These are phyloP conservation scores for Lactarius sp. DNA, from an alignment of 768 basidiomycete species.

Conservation along the genomic window DNA sequence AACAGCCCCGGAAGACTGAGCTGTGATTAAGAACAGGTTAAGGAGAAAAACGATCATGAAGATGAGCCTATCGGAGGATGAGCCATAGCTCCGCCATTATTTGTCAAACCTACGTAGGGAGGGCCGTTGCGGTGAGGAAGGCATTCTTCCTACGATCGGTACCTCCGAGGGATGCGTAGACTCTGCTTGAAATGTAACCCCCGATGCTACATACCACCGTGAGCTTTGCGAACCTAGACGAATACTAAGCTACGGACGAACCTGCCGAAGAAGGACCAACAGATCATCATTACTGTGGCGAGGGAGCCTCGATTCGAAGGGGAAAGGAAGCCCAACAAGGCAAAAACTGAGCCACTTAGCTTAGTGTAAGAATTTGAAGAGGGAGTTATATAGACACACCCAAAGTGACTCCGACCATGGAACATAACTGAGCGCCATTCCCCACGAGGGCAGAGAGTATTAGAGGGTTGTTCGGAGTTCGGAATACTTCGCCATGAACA, in stretches of 20 bases:
- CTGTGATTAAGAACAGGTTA: conserved; percentile 80
- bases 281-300: conserved; percentile 90
- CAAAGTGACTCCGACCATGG: conserved; percentile 86
- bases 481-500: conserved; percentile 94
- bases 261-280: conserved; percentile 92
- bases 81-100: neutral
- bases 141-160: conserved; percentile 73
- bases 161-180: conserved; percentile 79
- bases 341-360: conserved; percentile 60
- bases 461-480: conserved; percentile 73
- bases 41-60: conserved; percentile 86
- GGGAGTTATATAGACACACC: conserved; percentile 39
- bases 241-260: conserved; percentile 31
- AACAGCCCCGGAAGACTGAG: conserved; percentile 90
- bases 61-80: conserved; percentile 49
- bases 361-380: neutral
- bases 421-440: conserved; percentile 79
- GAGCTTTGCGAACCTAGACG: conserved; percentile 12
- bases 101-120: conserved; percentile 65
- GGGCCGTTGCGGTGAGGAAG: conserved; percentile 80
- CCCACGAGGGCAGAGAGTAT: conserved; percentile 82
- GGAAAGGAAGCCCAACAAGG: conserved; percentile 86
- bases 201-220: conserved; percentile 55
- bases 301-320: conserved; percentile 94
- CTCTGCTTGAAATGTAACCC: conserved; percentile 82